Conservation (phyloP, 208 protist genomes). For the Balamuthia mandrillaris region DNA sequence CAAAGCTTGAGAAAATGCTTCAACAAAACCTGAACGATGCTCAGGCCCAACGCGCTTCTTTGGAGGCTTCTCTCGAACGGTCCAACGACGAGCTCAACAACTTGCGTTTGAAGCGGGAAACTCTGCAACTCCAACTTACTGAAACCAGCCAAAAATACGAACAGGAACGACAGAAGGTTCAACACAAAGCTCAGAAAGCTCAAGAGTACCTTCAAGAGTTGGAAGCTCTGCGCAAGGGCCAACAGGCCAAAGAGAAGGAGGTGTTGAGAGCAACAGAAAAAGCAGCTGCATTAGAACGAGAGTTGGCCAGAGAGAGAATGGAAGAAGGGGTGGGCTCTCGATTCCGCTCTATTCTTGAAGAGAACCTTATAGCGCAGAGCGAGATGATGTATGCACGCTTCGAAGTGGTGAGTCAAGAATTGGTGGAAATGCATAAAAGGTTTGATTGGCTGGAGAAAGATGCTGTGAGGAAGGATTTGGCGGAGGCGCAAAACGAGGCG, state of each 20-base stretch:
- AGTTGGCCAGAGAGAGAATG: background rate
- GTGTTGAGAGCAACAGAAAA: background rate
- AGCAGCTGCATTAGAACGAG: background rate
- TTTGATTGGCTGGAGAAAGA: background rate
- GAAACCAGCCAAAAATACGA: background rate
- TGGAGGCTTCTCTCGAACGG: too few relatives aligned
- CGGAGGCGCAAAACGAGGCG: background rate
- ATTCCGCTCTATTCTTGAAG: too few relatives aligned
- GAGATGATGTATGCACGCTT: background rate
- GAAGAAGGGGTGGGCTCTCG: background rate
- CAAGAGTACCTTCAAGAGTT: background rate
- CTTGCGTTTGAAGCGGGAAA: too few relatives aligned
- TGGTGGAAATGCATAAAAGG: too few relatives aligned
- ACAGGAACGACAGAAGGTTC: background rate
- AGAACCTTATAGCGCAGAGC: background rate
- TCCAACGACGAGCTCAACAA: conserved; percentile 7
- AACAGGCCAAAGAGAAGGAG: background rate
- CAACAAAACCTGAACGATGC: too few relatives aligned
- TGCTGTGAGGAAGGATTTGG: background rate
- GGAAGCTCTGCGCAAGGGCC: background rate
- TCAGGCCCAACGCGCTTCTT: too few relatives aligned
- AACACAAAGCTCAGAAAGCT: background rate
- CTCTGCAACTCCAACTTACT: background rate
- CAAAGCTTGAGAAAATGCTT: too few relatives aligned
- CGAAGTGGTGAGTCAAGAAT: background rate